Evolutionary conservation across 148 eudicot species (phyloP).

Genomic region (Cornus kousa): DNA sequence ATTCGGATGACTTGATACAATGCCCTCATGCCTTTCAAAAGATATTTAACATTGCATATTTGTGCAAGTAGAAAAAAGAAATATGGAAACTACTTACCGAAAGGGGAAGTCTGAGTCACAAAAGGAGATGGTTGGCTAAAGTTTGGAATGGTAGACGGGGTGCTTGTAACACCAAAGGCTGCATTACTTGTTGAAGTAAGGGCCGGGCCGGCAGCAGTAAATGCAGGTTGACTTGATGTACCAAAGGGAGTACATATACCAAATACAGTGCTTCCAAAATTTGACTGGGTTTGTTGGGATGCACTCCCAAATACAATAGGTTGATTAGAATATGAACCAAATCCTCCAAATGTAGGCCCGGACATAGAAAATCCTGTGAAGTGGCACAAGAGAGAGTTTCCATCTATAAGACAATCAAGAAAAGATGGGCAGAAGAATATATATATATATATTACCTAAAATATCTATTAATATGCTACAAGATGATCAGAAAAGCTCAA

Average conservation of each 20-base stretch:
- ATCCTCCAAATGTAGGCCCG: constrained; percentile 13
- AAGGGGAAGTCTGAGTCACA: background rate
- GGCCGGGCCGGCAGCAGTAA: background rate
- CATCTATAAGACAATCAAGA: background rate
- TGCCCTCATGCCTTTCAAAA: too few species aligned
- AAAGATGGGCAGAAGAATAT: background rate
- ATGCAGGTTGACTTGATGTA: constrained; percentile 4
- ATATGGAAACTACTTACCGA: constrained; percentile 7
- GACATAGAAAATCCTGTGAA: constrained; percentile 4
- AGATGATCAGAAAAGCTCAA: background rate
- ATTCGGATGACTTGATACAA: too few species aligned
- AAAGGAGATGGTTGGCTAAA: background rate
- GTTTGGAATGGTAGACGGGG: background rate
- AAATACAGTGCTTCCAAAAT: constrained; percentile 3
- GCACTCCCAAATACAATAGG: too few species aligned
- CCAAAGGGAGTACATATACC: constrained; percentile 2
- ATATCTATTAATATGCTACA: background rate
- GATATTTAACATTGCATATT: background rate
- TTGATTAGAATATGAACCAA: background rate
- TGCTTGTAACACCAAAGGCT: background rate
- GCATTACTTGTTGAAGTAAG: too few species aligned
- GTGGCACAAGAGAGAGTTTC: constrained; percentile 1
- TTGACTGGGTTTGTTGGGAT: background rate
- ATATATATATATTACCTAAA: too few species aligned
- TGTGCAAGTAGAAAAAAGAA: background rate